Evolutionary conservation across 1,139 yeast genomes (phyloP).

Genomic region (Blastobotrys indianensis): DNA sequence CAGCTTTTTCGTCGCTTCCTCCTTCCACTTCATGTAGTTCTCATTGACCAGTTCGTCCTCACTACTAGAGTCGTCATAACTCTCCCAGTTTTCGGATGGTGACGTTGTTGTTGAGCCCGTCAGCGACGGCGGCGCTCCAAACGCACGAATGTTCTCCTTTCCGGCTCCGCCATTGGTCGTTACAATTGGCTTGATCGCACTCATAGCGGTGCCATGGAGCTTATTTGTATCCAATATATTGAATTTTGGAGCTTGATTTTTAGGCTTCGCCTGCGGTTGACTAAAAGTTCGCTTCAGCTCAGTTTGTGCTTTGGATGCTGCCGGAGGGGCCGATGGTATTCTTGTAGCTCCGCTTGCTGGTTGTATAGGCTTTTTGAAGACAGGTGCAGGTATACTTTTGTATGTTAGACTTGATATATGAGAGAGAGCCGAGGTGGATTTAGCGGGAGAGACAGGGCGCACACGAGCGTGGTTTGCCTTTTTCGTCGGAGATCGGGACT

Average conservation of each 20-base stretch:
- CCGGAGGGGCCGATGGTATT: no score
- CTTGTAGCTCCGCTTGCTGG: no score
- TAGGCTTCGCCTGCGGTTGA: no score
- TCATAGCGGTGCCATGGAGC: not conserved
- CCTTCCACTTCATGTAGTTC: slow-evolving; percentile 21
- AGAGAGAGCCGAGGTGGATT: not conserved
- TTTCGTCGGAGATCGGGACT: not conserved
- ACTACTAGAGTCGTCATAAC: slow-evolving; percentile 22
- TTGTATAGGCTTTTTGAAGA: no score
- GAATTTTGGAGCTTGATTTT: no score
- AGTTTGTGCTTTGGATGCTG: no score
- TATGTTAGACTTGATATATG: not conserved
- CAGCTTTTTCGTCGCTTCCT: slow-evolving; percentile 19
- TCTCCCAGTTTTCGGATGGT: slow-evolving; percentile 23
- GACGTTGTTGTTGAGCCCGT: slow-evolving; percentile 11
- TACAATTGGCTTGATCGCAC: not conserved
- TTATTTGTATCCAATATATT: no score
- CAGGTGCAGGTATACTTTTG: not conserved
- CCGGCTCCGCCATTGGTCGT: not conserved
- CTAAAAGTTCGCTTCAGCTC: no score
- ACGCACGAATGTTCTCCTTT: slow-evolving; percentile 1
- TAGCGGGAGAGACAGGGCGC: not conserved
- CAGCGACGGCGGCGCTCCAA: slow-evolving; percentile 10
- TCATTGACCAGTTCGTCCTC: slow-evolving; percentile 23
- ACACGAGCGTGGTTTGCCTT: not conserved